These are phyloP conservation scores for Trichophyton verrucosum DNA, from an alignment of 2,329 filamentous ascomycete species.

Conservation along the genomic window DNA sequence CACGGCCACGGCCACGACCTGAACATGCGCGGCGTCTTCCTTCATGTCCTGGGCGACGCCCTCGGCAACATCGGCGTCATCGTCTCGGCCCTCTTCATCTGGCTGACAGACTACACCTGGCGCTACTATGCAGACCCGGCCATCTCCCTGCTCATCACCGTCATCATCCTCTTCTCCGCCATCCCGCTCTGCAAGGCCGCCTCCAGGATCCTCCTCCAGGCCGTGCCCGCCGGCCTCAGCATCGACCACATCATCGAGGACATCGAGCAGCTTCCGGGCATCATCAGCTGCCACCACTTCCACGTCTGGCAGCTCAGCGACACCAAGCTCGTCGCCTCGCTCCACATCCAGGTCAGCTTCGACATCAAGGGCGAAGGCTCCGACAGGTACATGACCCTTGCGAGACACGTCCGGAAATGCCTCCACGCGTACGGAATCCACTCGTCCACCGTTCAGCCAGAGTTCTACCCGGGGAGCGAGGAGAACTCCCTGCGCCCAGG, in stretches of 20 bases:
- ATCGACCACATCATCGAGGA: conserved; percentile 87
- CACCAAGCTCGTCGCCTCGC: conserved; percentile 80
- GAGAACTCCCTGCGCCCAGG: conserved; percentile 18
- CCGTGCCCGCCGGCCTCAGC: conserved; percentile 76
- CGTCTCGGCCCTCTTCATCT: conserved; percentile 68
- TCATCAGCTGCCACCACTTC: conserved; percentile 85
- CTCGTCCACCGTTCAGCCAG: conserved; percentile 92
- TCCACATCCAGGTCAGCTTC: conserved; percentile 87
- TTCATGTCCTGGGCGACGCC: conserved; percentile 45
- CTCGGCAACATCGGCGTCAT: conserved; percentile 39
- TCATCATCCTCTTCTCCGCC: conserved; percentile 49
- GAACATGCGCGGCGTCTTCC: conserved; percentile 74
- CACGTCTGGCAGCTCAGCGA: conserved; percentile 98
- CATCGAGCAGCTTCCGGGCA: conserved; percentile 70
- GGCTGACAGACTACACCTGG: conserved; percentile 71
- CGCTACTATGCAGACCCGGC: conserved; percentile 81
- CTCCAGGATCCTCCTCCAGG: conserved; percentile 77
- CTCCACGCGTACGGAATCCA: conserved; percentile 94
- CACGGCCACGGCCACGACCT: conserved; percentile 47
- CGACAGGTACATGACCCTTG: conserved; percentile 78
- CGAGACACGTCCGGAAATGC: conserved; percentile 69
- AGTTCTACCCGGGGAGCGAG: conserved; percentile 44
- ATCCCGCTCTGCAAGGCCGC: conserved; percentile 42
- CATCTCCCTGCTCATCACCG: conserved; percentile 86
- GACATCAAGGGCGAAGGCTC: conserved; percentile 70